Base-by-base conservation (phyloP, 2,329 filamentous ascomycete species). In the Aspergillus pseudoterreus region DNA sequence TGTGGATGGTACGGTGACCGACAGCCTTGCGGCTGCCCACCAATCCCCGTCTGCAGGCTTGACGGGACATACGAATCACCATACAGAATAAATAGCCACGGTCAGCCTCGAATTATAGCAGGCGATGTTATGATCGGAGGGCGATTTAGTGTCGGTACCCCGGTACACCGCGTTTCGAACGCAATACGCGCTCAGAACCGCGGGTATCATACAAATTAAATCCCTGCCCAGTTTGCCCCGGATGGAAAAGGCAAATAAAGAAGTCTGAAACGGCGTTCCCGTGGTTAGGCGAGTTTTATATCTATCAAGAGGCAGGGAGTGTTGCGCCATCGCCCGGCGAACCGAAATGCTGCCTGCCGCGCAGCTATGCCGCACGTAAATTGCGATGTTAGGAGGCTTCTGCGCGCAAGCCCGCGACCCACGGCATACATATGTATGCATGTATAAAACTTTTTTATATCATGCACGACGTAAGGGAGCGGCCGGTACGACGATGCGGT, bases 381-480 rank as follows among this genome's bases (percentile, higher is more conserved):
- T 30, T 30, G 15, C 35, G 35, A 38, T 38, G 35, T 17, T 38
- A 38, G 35, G 35, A 38, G 35, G 35, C 15, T 8, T 38, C 5
- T 17, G 35, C 35, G 15, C 2, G 15, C 14, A n/a, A 17, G 15
- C 35, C 35, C 14, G 14, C 14, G 35, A n/a, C 35, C 15, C 9
- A n/a, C 35, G 35, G 12, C 39, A 19, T 21, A 17, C 6, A 42
- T 10, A 10, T 22, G 17, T 19, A 42, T 42, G 39, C 12, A 42
- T 19, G 21, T 33, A 44, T 49, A 44, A 30, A 33, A 49, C 17
- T 42, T 49, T 43, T 43, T 39, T 19, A 43, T 44, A 35, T 38
- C 32, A 35, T 43, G 41, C 47, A 49, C 19, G 39, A 36, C 21
- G 47, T 30, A 49, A 49, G 47, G 47, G 47, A 44, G 46, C 42